A percentile compares a stretch with the other conserved stretches of the same genome.
phyloP scores from a whole-genome alignment of 768 basidiomycete genomes.

The Tulasnella sp. region DNA sequence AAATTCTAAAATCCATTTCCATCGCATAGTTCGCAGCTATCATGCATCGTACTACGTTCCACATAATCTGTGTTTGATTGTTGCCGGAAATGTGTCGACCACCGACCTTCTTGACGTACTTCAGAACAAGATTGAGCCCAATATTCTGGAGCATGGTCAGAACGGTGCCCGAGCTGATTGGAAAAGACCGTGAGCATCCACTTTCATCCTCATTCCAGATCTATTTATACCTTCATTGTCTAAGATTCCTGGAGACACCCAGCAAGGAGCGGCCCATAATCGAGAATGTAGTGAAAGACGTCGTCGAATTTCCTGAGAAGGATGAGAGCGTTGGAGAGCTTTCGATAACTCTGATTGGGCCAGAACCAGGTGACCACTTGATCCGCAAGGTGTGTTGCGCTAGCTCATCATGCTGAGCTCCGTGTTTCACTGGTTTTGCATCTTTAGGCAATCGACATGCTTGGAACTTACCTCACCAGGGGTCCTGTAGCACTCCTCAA shows the following conservation, averaged over 20 bases:
- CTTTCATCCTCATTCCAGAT: not conserved
- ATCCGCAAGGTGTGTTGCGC: slow-evolving; percentile 44
- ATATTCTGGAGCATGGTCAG: slow-evolving; percentile 61
- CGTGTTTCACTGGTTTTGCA: slow-evolving; percentile 9
- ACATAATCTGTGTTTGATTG: slow-evolving; percentile 81
- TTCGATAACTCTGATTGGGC: slow-evolving; percentile 62
- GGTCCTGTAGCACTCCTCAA: slow-evolving; percentile 40
- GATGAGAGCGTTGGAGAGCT: slow-evolving; percentile 92
- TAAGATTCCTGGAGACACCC: slow-evolving; percentile 63
- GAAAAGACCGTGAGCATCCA: slow-evolving; percentile 53
- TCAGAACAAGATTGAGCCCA: slow-evolving; percentile 72
- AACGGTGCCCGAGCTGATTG: slow-evolving; percentile 65
- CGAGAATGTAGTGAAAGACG: slow-evolving; percentile 40
- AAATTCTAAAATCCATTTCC: not conserved
- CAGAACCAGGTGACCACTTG: slow-evolving; percentile 54
- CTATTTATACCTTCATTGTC: not conserved
- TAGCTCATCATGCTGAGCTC: slow-evolving; percentile 6
- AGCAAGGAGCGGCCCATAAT: slow-evolving; percentile 52
- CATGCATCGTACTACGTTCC: slow-evolving; percentile 85
- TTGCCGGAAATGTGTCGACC: slow-evolving; percentile 75
- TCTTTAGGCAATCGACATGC: slow-evolving; percentile 62
- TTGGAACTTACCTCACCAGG: slow-evolving; percentile 80
- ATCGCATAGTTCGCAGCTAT: slow-evolving; percentile 62
- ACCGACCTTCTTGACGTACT: slow-evolving; percentile 65
- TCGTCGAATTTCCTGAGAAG: slow-evolving; percentile 89